Evolutionary conservation across 768 basidiomycete species (phyloP).

Genomic region (Termitomyces sp.): DNA sequence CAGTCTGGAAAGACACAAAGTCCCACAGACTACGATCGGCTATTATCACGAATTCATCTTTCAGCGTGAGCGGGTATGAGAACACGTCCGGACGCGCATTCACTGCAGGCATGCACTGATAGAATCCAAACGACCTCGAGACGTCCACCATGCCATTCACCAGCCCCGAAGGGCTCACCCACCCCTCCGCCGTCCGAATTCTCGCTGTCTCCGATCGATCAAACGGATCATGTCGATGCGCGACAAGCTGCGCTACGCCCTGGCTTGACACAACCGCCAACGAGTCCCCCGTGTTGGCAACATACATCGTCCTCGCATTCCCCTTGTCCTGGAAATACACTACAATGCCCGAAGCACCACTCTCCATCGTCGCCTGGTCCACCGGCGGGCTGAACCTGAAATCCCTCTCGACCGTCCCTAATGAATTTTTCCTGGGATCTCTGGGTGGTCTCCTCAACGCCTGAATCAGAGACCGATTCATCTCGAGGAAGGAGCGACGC

Average conservation of each 20-base stretch:
- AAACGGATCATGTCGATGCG: conserved; percentile 85
- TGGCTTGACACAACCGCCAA: conserved; percentile 81
- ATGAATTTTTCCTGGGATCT: conserved; percentile 64
- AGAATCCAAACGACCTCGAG: conserved; percentile 93
- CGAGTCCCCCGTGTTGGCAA: conserved; percentile 87
- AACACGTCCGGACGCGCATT: conserved; percentile 83
- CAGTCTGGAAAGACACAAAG: conserved; percentile 89
- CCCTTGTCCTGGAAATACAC: conserved; percentile 64
- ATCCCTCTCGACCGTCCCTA: conserved; percentile 42
- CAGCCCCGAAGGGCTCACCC: conserved; percentile 85
- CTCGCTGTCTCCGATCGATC: conserved; percentile 78
- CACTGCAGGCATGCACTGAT: conserved; percentile 82
- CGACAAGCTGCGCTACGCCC: conserved; percentile 69
- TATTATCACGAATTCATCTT: conserved; percentile 95
- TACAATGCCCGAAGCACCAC: conserved; percentile 82
- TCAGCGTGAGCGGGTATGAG: conserved; percentile 63
- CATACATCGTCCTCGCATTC: conserved; percentile 66
- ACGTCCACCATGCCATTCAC: conserved; percentile 91
- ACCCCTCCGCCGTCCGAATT: conserved; percentile 91
- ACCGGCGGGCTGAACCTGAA: conserved; percentile 21
- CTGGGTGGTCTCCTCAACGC: background rate
- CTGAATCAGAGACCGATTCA: conserved; percentile 68
- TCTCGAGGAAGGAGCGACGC: conserved; percentile 79
- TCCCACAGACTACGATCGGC: conserved; percentile 94
- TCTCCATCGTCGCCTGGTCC: conserved; percentile 51